Percentiles rank a stretch among this genome's conserved stretches.
Conservation (phyloP, 2,329 filamentous ascomycete genomes). For the Aspergillus texensis region DNA sequence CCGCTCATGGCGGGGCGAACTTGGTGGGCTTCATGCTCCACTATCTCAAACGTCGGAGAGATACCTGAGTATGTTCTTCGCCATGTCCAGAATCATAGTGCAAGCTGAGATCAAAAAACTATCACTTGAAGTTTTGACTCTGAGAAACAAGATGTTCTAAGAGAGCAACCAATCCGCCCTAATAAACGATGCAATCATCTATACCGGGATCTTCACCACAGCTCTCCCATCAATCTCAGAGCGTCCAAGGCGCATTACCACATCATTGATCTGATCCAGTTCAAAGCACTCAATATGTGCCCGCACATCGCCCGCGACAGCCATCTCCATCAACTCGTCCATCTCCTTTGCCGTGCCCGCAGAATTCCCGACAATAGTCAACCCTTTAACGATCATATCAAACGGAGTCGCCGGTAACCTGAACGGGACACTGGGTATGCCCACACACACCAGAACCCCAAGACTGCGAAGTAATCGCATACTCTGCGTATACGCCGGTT, state of each 20-base stretch:
- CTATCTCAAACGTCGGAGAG: neutral
- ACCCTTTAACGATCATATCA: conserved; percentile 51
- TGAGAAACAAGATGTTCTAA: neutral
- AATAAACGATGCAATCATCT: neutral
- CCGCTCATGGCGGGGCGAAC: neutral
- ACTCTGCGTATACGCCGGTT: conserved; percentile 48
- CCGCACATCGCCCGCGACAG: conserved; percentile 45
- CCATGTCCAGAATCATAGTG: too few relatives aligned
- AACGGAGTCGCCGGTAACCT: conserved; percentile 51
- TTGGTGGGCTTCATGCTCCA: neutral
- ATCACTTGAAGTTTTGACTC: neutral
- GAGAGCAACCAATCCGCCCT: neutral
- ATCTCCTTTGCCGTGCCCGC: conserved; percentile 50
- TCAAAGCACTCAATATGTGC: conserved; percentile 41
- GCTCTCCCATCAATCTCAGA: conserved; percentile 43
- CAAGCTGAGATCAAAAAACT: neutral
- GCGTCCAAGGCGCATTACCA: conserved; percentile 37
- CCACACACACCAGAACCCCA: conserved; percentile 53
- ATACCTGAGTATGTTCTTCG: neutral
- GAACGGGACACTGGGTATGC: conserved; percentile 47
- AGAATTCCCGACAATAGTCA: conserved; percentile 51
- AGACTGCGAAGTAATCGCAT: conserved; percentile 47
- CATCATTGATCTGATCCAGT: conserved; percentile 37
- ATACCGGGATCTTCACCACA: conserved; percentile 37
- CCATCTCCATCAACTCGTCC: conserved; percentile 49